Percentiles rank a stretch among this genome's conserved stretches.
These are phyloP conservation scores for Edaphochlamys debaryana DNA, from an alignment of 139 green algal genomes.

Conservation along the genomic window DNA sequence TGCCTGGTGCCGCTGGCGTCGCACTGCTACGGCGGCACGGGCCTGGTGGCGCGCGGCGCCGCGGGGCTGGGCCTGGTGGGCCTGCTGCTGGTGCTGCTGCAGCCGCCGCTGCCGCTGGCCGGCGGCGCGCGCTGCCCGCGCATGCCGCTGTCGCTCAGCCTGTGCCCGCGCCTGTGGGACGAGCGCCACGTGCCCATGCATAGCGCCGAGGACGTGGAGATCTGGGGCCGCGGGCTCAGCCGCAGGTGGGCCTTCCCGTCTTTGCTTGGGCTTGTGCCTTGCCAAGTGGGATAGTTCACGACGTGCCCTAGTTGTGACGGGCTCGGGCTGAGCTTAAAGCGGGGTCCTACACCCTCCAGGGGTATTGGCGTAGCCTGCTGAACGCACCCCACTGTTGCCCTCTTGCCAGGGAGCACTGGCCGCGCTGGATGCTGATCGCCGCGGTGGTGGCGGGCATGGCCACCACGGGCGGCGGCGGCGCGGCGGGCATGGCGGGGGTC, in stretches of 20 bases:
- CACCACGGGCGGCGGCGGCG: not conserved
- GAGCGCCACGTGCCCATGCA: conserved; percentile 84
- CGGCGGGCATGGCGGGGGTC: not conserved
- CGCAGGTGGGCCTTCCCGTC: conserved; percentile 43
- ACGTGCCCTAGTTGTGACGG: too few relatives aligned
- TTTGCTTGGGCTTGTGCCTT: not conserved
- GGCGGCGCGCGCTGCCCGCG: conserved; percentile 81
- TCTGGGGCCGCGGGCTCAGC: conserved; percentile 78
- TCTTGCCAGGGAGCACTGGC: conserved; percentile 82
- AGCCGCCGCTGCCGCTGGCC: conserved; percentile 85
- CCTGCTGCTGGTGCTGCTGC: conserved; percentile 65
- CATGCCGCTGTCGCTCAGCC: conserved; percentile 80
- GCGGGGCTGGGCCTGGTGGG: conserved; percentile 49
- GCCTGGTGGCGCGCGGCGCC: conserved; percentile 35
- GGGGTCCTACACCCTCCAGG: too few relatives aligned
- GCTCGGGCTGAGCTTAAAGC: too few relatives aligned
- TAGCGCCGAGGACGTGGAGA: conserved; percentile 83
- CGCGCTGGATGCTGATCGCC: conserved; percentile 86
- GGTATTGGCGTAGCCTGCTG: too few relatives aligned
- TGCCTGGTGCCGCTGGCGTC: conserved; percentile 77
- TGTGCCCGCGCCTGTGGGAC: conserved; percentile 93
- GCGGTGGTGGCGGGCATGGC: conserved; percentile 37
- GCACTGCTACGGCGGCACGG: conserved; percentile 63
- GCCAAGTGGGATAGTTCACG: too few relatives aligned
- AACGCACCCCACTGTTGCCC: too few relatives aligned